Percentiles rank a stretch among this genome's conserved stretches.
phyloP scores from a whole-genome alignment of 2,329 filamentous ascomycete genomes.

The Thelonectria blattea region DNA sequence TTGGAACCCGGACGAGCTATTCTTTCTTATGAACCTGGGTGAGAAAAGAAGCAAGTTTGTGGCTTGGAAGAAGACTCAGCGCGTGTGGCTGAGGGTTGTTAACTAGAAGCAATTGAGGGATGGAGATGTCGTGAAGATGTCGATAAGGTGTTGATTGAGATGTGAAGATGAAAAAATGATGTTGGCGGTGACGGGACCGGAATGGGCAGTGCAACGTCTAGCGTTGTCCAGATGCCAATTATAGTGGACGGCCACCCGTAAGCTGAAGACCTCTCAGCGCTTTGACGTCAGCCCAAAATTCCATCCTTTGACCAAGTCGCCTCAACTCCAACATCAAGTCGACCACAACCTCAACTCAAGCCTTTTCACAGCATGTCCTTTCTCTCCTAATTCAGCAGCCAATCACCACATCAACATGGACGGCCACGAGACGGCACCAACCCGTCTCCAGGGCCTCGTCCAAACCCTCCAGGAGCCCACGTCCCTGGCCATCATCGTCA shows the following conservation, averaged over 20 bases:
- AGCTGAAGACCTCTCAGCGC: slow-evolving; percentile 6
- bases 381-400: not conserved
- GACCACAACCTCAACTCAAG: not conserved
- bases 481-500: slow-evolving; percentile 30
- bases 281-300: slow-evolving; percentile 22
- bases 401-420: slow-evolving; percentile 20
- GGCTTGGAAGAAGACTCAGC: too few relatives aligned
- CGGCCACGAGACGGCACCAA: slow-evolving; percentile 17
- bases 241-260: slow-evolving; percentile 9
- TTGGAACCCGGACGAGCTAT: not conserved
- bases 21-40: not conserved
- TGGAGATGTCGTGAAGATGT: not conserved
- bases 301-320: slow-evolving; percentile 22
- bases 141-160: not conserved
- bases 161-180: not conserved
- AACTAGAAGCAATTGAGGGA: not conserved
- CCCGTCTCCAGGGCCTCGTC: slow-evolving; percentile 28
- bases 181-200: not conserved
- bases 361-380: not conserved
- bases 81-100: too few relatives aligned
- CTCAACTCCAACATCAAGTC: slow-evolving; percentile 11
- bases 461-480: slow-evolving; percentile 32
- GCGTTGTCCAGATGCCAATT: not conserved
- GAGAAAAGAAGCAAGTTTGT: too few relatives aligned
- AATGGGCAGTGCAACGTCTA: not conserved